Evolutionary conservation across 2,329 filamentous ascomycete species (phyloP), one percentile per base, ranked within the genome.

Genomic region (Pseudocercospora crystallina): DNA sequence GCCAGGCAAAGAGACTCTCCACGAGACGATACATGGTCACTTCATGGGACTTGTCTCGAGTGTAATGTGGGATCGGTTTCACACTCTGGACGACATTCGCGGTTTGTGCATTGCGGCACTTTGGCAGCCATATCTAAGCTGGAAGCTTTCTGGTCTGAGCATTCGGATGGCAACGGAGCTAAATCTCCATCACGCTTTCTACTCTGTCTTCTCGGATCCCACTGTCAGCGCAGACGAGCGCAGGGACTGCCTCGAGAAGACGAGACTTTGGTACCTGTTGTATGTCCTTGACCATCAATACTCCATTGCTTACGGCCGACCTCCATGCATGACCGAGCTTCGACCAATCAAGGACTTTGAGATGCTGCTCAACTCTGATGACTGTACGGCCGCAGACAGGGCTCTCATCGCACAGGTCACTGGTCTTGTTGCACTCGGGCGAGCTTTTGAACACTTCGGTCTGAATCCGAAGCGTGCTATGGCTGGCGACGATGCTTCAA

Each of bases 121-220:
- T 56, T 73, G 71, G 48, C 62, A 73, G 1, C 67, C 70, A 9
- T 70, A 71, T 47, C 56, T 72, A 10, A 72, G 68, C 57, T 72
- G 70, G 66, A 68, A 71, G 36, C 62, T 73, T 2, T 68, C 69
- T 10, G 70, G 70, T 8, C 59, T 69, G 2, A 69, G 69, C 5
- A 69, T 73, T 1, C 62, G 71, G 2, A 69, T 70, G 30, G 69
- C 69, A 2, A 69, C 70, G 2, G 71, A 73, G 55, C 68, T 71
- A 60, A 70, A 71, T 45, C 47, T 73, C 7, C 70, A 73, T 41
- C 69, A 68, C 31, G 65, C 49, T 11, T 56, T 53, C 36, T 48
- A 49, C 38, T 7, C 41, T 20, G 46, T 69, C 0, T 70, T 66
- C 46, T 65, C 67, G 39, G 68, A 68, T 44, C 61, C 68, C 8